Conservation (phyloP, 352 stramenopile genomes). For the Pythium scleroteichum region DNA sequence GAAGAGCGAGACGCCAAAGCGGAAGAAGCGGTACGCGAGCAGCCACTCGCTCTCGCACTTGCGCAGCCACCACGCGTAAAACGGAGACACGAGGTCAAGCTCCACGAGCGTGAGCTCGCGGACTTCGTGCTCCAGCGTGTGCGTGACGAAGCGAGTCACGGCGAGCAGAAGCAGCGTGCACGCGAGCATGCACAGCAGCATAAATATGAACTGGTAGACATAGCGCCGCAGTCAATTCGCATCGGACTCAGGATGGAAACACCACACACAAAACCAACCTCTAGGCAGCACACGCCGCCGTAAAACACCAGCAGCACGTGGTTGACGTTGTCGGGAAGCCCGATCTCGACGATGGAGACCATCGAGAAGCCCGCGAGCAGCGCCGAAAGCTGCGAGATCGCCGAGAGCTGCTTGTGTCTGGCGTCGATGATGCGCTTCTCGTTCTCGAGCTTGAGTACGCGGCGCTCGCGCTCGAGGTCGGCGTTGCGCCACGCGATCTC, state of each 20-base stretch:
- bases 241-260: too few relatives aligned
- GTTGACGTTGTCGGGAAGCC: slow-evolving; percentile 43
- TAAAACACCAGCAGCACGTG: slow-evolving; percentile 63
- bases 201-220: slow-evolving; percentile 60
- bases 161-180: slow-evolving; percentile 73
- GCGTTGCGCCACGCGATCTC: slow-evolving; percentile 68
- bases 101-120: slow-evolving; percentile 46
- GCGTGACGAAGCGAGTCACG: slow-evolving; percentile 73
- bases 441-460: slow-evolving; percentile 73
- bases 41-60: slow-evolving; percentile 79
- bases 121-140: slow-evolving; percentile 77
- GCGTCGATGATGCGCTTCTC: slow-evolving; percentile 80
- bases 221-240: neutral
- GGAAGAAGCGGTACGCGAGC: slow-evolving; percentile 70
- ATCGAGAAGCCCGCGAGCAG: slow-evolving; percentile 73
- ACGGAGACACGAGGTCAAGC: slow-evolving; percentile 70
- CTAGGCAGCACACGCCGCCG: slow-evolving; percentile 50
- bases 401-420: slow-evolving; percentile 61
- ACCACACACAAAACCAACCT: slow-evolving; percentile 23
- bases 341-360: slow-evolving; percentile 75
- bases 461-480: slow-evolving; percentile 70
- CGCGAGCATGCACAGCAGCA: slow-evolving; percentile 71
- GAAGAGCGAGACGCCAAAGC: slow-evolving; percentile 58
- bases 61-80: slow-evolving; percentile 64
- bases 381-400: slow-evolving; percentile 63